Percentiles rank a stretch among this genome's conserved stretches.
Conservation (phyloP, 2,329 filamentous ascomycete genomes). For the Trichophyton benhamiae region DNA sequence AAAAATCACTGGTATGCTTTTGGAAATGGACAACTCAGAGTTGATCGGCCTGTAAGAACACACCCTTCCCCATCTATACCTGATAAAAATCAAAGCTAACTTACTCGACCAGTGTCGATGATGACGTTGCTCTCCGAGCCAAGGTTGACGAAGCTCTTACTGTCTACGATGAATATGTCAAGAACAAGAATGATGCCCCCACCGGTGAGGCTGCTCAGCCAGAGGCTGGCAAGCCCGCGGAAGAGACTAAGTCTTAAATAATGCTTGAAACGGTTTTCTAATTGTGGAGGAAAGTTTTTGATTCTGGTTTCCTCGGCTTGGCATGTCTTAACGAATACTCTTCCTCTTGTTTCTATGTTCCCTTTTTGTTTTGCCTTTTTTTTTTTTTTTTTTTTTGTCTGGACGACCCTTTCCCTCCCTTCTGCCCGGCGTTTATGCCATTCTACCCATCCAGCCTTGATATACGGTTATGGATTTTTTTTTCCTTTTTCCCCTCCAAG, state of each 20-base stretch:
- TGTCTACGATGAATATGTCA: constrained; percentile 98
- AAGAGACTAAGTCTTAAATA: constrained; percentile 22
- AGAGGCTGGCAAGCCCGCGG: constrained; percentile 30
- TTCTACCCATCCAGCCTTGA: background rate
- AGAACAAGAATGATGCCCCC: constrained; percentile 52
- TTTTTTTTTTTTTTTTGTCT: constrained; percentile 3
- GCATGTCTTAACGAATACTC: constrained; percentile 12
- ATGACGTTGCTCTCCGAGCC: constrained; percentile 73
- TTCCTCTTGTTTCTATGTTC: constrained; percentile 6
- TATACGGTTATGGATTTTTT: background rate
- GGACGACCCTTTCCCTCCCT: background rate
- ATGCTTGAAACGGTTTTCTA: constrained; percentile 1
- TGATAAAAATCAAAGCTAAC: constrained; percentile 1
- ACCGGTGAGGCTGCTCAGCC: constrained; percentile 34
- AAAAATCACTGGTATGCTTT: constrained; percentile 98
- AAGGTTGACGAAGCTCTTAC: constrained; percentile 97
- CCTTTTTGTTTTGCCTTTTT: too few relatives aligned
- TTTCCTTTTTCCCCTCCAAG: background rate
- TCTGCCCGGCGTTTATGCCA: background rate
- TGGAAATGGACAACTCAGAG: constrained; percentile 98
- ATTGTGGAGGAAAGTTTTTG: constrained; percentile 8
- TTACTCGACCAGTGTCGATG: constrained; percentile 55
- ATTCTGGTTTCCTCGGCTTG: constrained; percentile 11
- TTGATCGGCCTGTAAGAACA: constrained; percentile 82
- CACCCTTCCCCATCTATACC: background rate